A percentile compares a stretch with the other conserved stretches of the same genome.
Conservation (phyloP, 1,284 basidiomycete species). For the Fomitopsis schrenkii region DNA sequence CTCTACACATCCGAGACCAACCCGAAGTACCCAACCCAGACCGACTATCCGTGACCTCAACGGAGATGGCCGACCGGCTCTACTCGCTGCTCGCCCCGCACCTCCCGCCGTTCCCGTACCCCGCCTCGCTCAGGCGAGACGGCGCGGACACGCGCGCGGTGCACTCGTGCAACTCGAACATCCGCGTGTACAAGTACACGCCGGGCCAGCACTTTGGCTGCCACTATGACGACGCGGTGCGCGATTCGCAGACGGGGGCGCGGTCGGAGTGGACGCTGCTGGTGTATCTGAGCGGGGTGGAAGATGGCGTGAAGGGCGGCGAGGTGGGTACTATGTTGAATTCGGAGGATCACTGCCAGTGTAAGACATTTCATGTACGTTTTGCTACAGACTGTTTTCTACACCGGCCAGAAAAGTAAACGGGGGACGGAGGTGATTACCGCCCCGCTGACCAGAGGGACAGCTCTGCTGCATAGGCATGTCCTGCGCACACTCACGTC, state of each 20-base stretch:
- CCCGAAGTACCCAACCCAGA: slow-evolving; percentile 34
- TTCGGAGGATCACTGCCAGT: not conserved
- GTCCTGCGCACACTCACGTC: slow-evolving; percentile 7
- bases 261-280: slow-evolving; percentile 80
- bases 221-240: slow-evolving; percentile 73
- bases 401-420: slow-evolving; percentile 50
- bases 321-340: slow-evolving; percentile 39
- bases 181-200: slow-evolving; percentile 67
- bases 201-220: slow-evolving; percentile 65
- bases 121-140: slow-evolving; percentile 35
- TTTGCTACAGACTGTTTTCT: slow-evolving; percentile 61
- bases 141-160: slow-evolving; percentile 35
- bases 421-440: slow-evolving; percentile 45
- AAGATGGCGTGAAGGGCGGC: slow-evolving; percentile 74
- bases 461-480: slow-evolving; percentile 70
- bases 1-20: not conserved
- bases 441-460: slow-evolving; percentile 60
- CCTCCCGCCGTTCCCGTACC: slow-evolving; percentile 54
- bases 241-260: slow-evolving; percentile 49
- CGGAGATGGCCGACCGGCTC: slow-evolving; percentile 55
- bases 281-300: slow-evolving; percentile 68
- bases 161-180: slow-evolving; percentile 65
- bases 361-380: not conserved
- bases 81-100: slow-evolving; percentile 52
- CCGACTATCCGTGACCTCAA: slow-evolving; percentile 58